These are phyloP conservation scores for Calonectria leucothoes DNA, from an alignment of 2,329 filamentous ascomycete genomes.

Conservation along the genomic window DNA sequence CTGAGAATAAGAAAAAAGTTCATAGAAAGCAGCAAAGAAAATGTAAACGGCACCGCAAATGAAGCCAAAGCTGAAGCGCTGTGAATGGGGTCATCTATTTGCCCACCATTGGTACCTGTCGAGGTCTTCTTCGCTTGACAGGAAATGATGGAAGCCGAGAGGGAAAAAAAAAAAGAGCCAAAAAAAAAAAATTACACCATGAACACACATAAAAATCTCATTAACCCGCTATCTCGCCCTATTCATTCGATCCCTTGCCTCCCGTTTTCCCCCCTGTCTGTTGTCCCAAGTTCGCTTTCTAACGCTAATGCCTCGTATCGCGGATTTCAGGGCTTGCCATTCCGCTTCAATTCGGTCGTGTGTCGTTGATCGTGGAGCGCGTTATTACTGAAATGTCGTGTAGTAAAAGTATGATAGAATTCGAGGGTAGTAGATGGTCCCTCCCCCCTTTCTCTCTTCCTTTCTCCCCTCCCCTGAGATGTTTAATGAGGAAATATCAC, in stretches of 20 bases:
- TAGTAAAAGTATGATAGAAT: constrained; percentile 5
- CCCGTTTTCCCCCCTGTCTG: neutral
- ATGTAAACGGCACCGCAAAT: constrained; percentile 2
- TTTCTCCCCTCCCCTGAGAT: neutral
- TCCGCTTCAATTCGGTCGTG: neutral
- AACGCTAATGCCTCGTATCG: neutral
- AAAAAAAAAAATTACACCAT: neutral
- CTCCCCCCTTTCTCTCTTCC: neutral
- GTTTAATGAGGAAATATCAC: constrained; percentile 36
- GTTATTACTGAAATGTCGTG: neutral
- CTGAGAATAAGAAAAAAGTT: neutral
- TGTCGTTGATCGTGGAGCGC: constrained; percentile 4
- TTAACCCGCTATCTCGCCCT: neutral
- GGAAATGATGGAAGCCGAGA: neutral
- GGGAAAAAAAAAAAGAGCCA: neutral
- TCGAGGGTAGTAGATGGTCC: neutral
- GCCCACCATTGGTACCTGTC: neutral
- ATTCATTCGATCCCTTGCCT: neutral
- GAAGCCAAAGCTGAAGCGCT: neutral
- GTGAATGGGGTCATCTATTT: constrained; percentile 9
- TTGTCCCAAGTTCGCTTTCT: neutral
- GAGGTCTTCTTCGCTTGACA: neutral
- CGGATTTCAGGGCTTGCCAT: neutral
- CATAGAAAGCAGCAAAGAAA: neutral
- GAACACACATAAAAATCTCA: constrained; percentile 7